These are phyloP conservation scores for Alloascoidea hylecoeti DNA, from an alignment of 805 yeast species.

Conservation along the genomic window DNA sequence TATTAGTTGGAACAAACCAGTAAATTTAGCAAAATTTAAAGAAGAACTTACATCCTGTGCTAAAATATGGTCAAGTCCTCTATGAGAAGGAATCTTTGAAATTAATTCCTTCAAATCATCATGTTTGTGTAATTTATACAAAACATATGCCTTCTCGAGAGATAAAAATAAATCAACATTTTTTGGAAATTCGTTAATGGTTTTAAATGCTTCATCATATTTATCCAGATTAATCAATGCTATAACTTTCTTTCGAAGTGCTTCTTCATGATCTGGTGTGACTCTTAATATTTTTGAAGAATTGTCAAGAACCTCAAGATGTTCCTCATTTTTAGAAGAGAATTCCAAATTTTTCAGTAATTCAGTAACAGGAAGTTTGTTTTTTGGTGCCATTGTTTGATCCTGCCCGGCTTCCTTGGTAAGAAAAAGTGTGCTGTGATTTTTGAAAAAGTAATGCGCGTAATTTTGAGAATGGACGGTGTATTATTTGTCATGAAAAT, in stretches of 20 bases:
- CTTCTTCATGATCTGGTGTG: not conserved
- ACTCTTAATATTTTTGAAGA: not conserved
- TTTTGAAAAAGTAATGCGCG: no score
- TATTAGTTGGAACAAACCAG: not conserved
- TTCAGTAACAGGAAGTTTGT: not conserved
- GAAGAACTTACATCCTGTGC: constrained; percentile 28
- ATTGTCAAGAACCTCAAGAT: not conserved
- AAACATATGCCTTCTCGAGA: constrained; percentile 43
- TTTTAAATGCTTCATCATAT: not conserved
- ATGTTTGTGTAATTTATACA: constrained; percentile 39
- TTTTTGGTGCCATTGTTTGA: not conserved
- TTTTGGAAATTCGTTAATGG: not conserved
- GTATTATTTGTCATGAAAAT: no score
- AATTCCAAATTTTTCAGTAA: not conserved
- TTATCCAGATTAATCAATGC: not conserved
- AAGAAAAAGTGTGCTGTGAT: no score
- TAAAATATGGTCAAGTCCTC: constrained; percentile 31
- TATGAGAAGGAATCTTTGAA: constrained; percentile 8
- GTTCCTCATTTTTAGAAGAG: not conserved
- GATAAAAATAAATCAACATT: not conserved
- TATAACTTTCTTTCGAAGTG: not conserved
- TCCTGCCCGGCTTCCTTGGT: not conserved
- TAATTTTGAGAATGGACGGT: no score
- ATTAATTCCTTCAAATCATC: constrained; percentile 13
- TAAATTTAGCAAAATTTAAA: not conserved